Evolutionary conservation across 768 basidiomycete genomes (phyloP).

Genomic region (Pisolithus orientalis): DNA sequence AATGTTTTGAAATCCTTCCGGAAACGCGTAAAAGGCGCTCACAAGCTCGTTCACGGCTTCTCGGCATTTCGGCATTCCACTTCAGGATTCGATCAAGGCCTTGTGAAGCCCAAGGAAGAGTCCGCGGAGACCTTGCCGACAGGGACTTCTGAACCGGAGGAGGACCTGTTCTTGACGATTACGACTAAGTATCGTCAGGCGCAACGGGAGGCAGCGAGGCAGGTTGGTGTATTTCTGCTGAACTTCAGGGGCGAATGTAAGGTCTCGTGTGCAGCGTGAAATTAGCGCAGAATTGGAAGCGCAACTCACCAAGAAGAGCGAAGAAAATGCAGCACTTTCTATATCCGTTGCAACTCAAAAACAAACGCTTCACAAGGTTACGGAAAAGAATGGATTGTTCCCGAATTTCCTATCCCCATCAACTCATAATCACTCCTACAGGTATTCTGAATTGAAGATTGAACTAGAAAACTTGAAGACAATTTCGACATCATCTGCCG

Average conservation of each 20-base stretch:
- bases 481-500: conserved; percentile 16
- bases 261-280: conserved; percentile 11
- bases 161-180: conserved; percentile 2
- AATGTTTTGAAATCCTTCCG: not conserved
- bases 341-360: conserved; percentile 5
- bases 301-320: conserved; percentile 11
- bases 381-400: conserved; percentile 13
- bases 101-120: conserved; percentile 6
- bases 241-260: not conserved
- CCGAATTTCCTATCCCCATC: not conserved
- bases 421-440: conserved; percentile 6
- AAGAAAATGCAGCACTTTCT: conserved; percentile 9
- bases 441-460: conserved; percentile 25
- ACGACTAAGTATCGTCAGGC: not conserved
- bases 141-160: not conserved
- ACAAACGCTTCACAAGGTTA: conserved; percentile 13
- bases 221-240: conserved; percentile 3
- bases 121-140: not conserved
- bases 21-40: not conserved
- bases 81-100: conserved; percentile 5
- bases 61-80: not conserved
- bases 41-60: conserved; percentile 1
- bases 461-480: conserved; percentile 23
- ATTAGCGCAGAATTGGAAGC: conserved; percentile 15
- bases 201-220: conserved; percentile 6